Percentiles rank a stretch among this genome's conserved stretches.
phyloP scores from a whole-genome alignment of 192 early-diverging fungal genomes.

The Umbelopsis ramanniana region DNA sequence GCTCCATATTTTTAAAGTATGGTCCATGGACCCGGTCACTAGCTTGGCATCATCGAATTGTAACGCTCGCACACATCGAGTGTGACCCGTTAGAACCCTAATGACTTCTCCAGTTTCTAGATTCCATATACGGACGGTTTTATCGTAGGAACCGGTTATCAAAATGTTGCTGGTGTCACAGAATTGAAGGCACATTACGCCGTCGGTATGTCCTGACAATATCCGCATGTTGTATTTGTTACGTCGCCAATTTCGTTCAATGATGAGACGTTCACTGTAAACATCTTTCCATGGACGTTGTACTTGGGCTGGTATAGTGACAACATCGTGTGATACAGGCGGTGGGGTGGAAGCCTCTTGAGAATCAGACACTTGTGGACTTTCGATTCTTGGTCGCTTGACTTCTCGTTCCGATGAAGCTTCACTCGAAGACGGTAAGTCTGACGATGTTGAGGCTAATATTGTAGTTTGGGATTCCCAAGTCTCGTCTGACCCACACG shows the following conservation, averaged over 20 bases:
- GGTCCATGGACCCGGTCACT: slow-evolving; percentile 91
- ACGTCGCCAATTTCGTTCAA: slow-evolving; percentile 95
- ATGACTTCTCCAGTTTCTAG: slow-evolving; percentile 82
- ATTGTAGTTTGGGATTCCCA: slow-evolving; percentile 30
- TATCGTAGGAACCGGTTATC: slow-evolving; percentile 90
- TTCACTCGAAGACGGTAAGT: neutral
- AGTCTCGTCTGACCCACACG: slow-evolving; percentile 20
- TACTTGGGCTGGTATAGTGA: slow-evolving; percentile 16
- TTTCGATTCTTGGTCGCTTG: slow-evolving; percentile 5
- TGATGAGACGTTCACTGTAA: slow-evolving; percentile 88
- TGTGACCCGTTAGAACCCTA: slow-evolving; percentile 83
- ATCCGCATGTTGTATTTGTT: slow-evolving; percentile 68
- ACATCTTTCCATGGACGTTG: slow-evolving; percentile 94
- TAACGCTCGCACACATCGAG: slow-evolving; percentile 80
- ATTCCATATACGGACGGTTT: slow-evolving; percentile 88
- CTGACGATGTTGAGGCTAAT: slow-evolving; percentile 27
- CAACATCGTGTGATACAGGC: slow-evolving; percentile 1
- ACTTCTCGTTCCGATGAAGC: neutral
- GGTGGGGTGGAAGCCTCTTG: slow-evolving; percentile 17
- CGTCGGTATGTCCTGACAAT: slow-evolving; percentile 84
- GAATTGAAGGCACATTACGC: slow-evolving; percentile 89
- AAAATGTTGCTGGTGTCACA: slow-evolving; percentile 72
- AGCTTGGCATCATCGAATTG: slow-evolving; percentile 96
- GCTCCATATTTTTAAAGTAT: slow-evolving; percentile 92
- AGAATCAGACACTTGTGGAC: neutral